Evolutionary conservation across 2,329 filamentous ascomycete species (phyloP).

Genomic region (Xylaria digitata): DNA sequence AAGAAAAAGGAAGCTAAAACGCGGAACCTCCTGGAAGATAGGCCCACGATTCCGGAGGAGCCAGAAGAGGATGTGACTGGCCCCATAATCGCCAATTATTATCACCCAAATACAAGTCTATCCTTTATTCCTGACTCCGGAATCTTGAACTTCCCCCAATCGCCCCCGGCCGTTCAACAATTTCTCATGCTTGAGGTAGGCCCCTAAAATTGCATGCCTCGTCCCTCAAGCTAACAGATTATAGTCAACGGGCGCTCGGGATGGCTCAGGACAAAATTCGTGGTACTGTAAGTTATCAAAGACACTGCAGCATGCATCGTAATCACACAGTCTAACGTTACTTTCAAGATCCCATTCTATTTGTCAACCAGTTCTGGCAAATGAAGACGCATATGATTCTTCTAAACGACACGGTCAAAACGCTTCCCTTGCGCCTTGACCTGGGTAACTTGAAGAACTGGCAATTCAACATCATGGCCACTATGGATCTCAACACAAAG

Average conservation of each 20-base stretch:
- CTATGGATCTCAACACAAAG: conserved; percentile 88
- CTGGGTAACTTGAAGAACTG: conserved; percentile 85
- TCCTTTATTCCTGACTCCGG: conserved; percentile 87
- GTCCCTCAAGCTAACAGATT: conserved; percentile 17
- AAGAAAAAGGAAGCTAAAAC: conserved; percentile 93
- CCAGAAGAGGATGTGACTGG: conserved; percentile 66
- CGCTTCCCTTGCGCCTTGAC: conserved; percentile 83
- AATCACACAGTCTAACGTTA: conserved; percentile 38
- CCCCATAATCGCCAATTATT: conserved; percentile 84
- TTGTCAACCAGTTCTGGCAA: conserved; percentile 98
- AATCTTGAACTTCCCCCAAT: conserved; percentile 70
- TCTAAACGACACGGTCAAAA: conserved; percentile 88
- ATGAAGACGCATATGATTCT: conserved; percentile 89
- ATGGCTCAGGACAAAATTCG: conserved; percentile 84
- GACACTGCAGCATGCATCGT: neutral
- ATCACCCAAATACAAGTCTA: conserved; percentile 93
- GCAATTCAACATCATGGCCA: conserved; percentile 89
- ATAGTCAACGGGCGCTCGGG: conserved; percentile 77
- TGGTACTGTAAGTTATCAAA: conserved; percentile 76
- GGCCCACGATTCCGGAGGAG: conserved; percentile 59
- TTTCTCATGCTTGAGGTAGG: conserved; percentile 78
- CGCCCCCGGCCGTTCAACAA: conserved; percentile 80
- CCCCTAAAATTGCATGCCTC: neutral
- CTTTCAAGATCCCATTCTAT: conserved; percentile 79
- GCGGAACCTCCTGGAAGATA: conserved; percentile 80